phyloP scores from a whole-genome alignment of 371 early-diverging fungal genomes.

The Sporodiniella umbellata region DNA sequence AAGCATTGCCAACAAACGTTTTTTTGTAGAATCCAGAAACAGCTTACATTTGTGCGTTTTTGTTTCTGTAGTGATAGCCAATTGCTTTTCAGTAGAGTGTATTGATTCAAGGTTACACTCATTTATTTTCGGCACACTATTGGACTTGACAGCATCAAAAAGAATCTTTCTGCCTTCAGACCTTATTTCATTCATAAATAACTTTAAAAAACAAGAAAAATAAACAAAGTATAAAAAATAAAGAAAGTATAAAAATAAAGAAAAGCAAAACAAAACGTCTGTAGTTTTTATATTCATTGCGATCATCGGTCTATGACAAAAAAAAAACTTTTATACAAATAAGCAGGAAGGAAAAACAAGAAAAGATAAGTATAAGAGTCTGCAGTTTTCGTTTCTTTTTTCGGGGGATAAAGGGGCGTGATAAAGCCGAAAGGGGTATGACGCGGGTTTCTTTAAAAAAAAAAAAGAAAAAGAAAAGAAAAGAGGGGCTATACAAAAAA shows the following conservation, averaged over 20 bases:
- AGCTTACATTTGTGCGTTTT: constrained; percentile 18
- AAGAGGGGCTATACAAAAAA: no score
- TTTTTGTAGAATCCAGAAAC: constrained; percentile 3
- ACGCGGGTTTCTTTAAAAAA: no score
- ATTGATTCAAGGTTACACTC: no score
- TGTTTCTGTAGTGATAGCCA: constrained; percentile 12
- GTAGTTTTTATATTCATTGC: constrained; percentile 18
- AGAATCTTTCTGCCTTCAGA: constrained; percentile 21
- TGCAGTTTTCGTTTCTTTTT: no score
- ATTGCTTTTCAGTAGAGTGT: constrained; percentile 18
- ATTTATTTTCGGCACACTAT: no score
- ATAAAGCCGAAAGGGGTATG: no score
- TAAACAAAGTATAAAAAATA: constrained; percentile 2
- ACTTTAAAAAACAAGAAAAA: constrained; percentile 22
- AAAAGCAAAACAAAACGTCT: not conserved
- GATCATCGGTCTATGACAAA: no score
- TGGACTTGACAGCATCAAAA: constrained; percentile 22
- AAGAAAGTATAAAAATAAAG: constrained; percentile 4
- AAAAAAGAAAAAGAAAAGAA: no score
- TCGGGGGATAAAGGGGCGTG: no score
- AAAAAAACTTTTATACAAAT: constrained; percentile 10
- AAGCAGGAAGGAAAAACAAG: constrained; percentile 3
- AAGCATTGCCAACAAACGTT: constrained; percentile 7
- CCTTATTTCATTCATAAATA: constrained; percentile 24
- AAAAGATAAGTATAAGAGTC: no score